Evolutionary conservation across 345 rosid genomes (phyloP), one percentile per base, ranked within the genome.

Genomic region (Nasturtium officinale): DNA sequence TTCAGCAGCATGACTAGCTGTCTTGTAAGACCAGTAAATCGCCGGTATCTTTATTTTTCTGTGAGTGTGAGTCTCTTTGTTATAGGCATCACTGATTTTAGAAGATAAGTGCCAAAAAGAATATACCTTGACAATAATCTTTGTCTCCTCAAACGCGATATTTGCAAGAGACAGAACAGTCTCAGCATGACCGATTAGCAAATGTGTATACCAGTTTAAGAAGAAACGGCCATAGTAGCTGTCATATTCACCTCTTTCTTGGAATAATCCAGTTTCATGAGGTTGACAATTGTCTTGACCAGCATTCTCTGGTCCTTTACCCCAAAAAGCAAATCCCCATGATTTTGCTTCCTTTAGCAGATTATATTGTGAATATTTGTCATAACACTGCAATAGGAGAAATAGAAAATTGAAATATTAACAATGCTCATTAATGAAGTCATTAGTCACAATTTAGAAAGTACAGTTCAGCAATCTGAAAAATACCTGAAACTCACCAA

Each of bases 401-500:
- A 2, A 43, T 4, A 18, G 32, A 32, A 53, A 46, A 29, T 1
- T 2, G 10, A 38, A 59, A 46, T 7, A 1, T 43, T 25, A 23
- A 57, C 15, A 15, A 65, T 65, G 59, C 57, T 45, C 48, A 56
- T 5, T 43, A 2, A 15, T 43, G 53, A 53, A 47, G 62, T 53
- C 20, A 61, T 13, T 12, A 33, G 35, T 47, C 51, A 53, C 40
- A 53, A 61, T 66, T 33, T 32, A 16, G 30, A 76, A 76, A 64
- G 58, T 25, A 53, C 63, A 67, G 59, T 46, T 15, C 46, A 69
- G 45, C 23, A 18, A 69, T 69, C 53, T 55, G 57, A 28, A 13
- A 64, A 79, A 81, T 94, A 90, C 97, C 98, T 93, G 98, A 83
- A 93, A 93, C 87, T 90, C 96, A 81, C 98, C 97, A 71, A 93